phyloP scores from a whole-genome alignment of 176 grass and related monocot species.

The Triticum timopheevii region DNA sequence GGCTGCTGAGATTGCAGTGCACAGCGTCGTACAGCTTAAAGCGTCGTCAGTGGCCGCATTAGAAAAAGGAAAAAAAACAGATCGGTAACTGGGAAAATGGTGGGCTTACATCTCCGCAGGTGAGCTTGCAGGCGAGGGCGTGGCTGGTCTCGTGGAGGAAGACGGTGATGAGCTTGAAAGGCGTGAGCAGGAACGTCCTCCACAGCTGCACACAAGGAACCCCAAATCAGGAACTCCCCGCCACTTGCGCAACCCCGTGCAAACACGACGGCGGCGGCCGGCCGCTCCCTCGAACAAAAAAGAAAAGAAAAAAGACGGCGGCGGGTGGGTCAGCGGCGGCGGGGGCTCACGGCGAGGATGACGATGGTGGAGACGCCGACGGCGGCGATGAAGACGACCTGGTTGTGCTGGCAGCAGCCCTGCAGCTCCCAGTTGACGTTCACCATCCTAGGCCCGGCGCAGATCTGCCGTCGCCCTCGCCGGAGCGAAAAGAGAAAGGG shows the following conservation, averaged over 20 bases:
- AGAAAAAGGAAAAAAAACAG: background rate
- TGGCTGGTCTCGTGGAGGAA: slow-evolving; percentile 99
- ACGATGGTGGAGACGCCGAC: slow-evolving; percentile 85
- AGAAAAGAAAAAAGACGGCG: background rate
- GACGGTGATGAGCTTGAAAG: slow-evolving; percentile 99
- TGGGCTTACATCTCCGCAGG: slow-evolving; percentile 83
- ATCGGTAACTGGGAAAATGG: background rate
- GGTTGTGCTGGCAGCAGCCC: slow-evolving; percentile 72
- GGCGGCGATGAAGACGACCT: slow-evolving; percentile 72
- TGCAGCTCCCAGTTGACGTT: slow-evolving; percentile 84
- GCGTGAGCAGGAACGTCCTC: slow-evolving; percentile 89
- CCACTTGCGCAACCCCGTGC: background rate
- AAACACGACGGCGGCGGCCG: too few species aligned
- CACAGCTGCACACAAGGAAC: slow-evolving; percentile 56
- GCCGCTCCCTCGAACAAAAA: too few species aligned
- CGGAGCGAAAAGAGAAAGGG: background rate
- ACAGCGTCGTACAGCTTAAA: background rate
- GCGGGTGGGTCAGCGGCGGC: background rate
- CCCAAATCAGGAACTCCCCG: background rate
- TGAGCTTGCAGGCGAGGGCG: slow-evolving; percentile 96
- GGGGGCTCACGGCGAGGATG: slow-evolving; percentile 73
- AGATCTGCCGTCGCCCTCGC: slow-evolving; percentile 44
- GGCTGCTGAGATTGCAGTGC: background rate
- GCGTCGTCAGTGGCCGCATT: too few species aligned
- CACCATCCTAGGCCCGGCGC: slow-evolving; percentile 26